These are phyloP conservation scores for Lactarius hatsudake DNA, from an alignment of 768 basidiomycete genomes.

Conservation along the genomic window DNA sequence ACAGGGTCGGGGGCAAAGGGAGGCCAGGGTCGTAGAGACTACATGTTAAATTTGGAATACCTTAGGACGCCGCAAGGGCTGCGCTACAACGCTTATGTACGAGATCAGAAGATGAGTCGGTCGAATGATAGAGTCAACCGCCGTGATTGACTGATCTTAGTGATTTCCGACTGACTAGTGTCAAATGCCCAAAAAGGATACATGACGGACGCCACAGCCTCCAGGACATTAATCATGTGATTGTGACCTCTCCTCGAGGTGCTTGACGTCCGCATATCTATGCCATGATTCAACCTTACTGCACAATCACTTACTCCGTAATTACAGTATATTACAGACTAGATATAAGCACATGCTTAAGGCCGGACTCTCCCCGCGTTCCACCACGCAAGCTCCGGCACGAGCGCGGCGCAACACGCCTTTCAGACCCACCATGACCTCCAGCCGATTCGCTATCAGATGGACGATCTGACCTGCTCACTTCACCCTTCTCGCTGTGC, in stretches of 20 bases:
- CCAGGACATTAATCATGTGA: not conserved
- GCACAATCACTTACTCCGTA: not conserved
- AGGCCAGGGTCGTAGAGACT: not conserved
- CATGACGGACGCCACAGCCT: not conserved
- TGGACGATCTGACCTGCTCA: not conserved
- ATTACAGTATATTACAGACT: slow-evolving; percentile 11
- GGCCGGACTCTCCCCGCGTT: slow-evolving; percentile 11
- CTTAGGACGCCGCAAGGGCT: not conserved
- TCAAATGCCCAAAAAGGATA: not conserved
- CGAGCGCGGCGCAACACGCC: not conserved
- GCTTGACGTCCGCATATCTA: too few species aligned
- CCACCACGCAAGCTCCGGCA: not conserved
- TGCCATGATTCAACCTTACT: too few species aligned
- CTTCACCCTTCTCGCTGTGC: not conserved
- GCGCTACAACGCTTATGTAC: not conserved
- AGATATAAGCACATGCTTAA: slow-evolving; percentile 12
- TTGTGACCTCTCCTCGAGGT: not conserved
- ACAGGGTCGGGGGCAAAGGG: not conserved
- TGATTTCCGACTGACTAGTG: too few species aligned
- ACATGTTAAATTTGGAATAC: not conserved
- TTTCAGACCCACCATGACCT: not conserved
- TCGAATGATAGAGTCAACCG: too few species aligned
- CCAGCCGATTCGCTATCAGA: not conserved
- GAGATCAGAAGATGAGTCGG: not conserved
- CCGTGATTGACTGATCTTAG: too few species aligned